These are phyloP conservation scores for Hymenoscyphus fraxineus DNA, from an alignment of 2,329 filamentous ascomycete genomes.

Conservation along the genomic window DNA sequence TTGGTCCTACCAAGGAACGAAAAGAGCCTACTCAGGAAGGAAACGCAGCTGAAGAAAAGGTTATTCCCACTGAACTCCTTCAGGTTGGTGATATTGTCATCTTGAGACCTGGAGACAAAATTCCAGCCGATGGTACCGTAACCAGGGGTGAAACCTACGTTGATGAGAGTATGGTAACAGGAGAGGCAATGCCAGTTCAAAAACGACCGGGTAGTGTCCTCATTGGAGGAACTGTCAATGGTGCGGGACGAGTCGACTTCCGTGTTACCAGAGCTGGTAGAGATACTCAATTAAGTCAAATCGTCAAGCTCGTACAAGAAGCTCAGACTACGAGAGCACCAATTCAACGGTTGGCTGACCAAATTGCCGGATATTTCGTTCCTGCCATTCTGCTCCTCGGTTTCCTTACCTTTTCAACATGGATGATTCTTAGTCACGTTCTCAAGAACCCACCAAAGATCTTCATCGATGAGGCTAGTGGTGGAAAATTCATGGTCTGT, in stretches of 20 bases:
- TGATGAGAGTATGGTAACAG: slow-evolving; percentile 98
- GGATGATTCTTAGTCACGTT: slow-evolving; percentile 93
- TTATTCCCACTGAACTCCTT: slow-evolving; percentile 91
- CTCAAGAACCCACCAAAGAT: slow-evolving; percentile 81
- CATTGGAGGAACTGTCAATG: slow-evolving; percentile 94
- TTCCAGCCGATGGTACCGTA: slow-evolving; percentile 85
- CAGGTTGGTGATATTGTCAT: slow-evolving; percentile 93
- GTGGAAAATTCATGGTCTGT: slow-evolving; percentile 93
- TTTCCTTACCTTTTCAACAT: slow-evolving; percentile 77
- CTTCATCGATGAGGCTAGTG: slow-evolving; percentile 74
- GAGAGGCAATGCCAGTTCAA: slow-evolving; percentile 90
- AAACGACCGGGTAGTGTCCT: slow-evolving; percentile 77
- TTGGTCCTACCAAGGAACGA: slow-evolving; percentile 39
- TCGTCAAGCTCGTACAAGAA: slow-evolving; percentile 96
- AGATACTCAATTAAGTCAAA: slow-evolving; percentile 95
- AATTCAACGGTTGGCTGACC: slow-evolving; percentile 89
- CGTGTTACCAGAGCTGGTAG: slow-evolving; percentile 87
- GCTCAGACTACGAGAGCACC: slow-evolving; percentile 92
- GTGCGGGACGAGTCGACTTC: slow-evolving; percentile 86
- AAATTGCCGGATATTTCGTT: slow-evolving; percentile 89
- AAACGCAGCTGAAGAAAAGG: slow-evolving; percentile 71
- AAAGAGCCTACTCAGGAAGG: slow-evolving; percentile 46
- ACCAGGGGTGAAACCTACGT: slow-evolving; percentile 89
- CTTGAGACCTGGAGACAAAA: slow-evolving; percentile 90
- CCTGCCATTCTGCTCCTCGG: slow-evolving; percentile 84